Percentiles rank a stretch among this genome's conserved stretches.
These are phyloP conservation scores for Metschnikowia gelsemii DNA, from an alignment of 805 yeast species.

Conservation along the genomic window DNA sequence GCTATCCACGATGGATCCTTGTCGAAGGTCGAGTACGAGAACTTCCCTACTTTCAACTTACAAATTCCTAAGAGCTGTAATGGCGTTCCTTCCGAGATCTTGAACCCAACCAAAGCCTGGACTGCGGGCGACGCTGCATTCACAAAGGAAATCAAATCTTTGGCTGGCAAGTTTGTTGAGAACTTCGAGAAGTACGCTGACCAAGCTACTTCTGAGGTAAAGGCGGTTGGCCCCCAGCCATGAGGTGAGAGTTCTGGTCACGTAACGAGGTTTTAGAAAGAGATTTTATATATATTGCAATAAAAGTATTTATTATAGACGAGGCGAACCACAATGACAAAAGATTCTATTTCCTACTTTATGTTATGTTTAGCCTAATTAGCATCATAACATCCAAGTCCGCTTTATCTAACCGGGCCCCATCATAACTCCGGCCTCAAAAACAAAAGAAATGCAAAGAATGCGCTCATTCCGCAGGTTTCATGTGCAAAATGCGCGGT, in stretches of 20 bases:
- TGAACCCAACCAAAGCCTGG: conserved; percentile 88
- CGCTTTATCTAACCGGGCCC: no score
- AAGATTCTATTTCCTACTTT: no score
- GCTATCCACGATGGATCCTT: conserved; percentile 91
- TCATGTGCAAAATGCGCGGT: background rate
- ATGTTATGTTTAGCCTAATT: no score
- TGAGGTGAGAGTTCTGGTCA: conserved; percentile 14
- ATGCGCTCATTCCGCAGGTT: no score
- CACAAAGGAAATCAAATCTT: conserved; percentile 46
- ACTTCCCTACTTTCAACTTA: conserved; percentile 82
- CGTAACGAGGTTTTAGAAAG: no score
- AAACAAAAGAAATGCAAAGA: no score
- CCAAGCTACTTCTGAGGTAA: conserved; percentile 80
- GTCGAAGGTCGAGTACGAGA: conserved; percentile 75
- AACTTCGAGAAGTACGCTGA: conserved; percentile 83
- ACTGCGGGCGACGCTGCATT: conserved; percentile 43
- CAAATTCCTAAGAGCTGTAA: conserved; percentile 80
- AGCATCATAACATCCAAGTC: no score
- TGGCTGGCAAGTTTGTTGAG: conserved; percentile 77
- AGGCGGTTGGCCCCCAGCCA: conserved; percentile 84
- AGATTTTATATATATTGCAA: no score
- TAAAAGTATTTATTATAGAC: background rate
- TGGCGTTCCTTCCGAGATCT: conserved; percentile 77
- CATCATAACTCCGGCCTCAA: no score
- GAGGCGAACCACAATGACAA: no score